phyloP scores from a whole-genome alignment of 1,284 basidiomycete genomes.

The Vanrija sp. region DNA sequence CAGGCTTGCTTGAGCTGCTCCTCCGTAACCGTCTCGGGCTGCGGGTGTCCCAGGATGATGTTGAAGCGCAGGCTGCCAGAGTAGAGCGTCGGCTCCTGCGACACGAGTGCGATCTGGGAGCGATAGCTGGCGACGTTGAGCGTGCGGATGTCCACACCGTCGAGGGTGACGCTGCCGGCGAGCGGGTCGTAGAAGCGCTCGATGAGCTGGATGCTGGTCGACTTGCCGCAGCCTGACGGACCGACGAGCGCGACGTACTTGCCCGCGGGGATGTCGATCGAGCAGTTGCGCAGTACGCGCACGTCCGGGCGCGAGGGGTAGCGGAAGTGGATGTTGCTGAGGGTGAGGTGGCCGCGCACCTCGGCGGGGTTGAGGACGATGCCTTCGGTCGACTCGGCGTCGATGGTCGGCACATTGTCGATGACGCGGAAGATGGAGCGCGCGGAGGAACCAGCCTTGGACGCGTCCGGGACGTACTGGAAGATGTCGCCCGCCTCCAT shows the following conservation, averaged over 20 bases:
- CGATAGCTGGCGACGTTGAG: constrained; percentile 80
- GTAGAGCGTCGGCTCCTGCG: constrained; percentile 89
- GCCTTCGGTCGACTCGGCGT: constrained; percentile 72
- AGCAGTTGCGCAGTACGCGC: constrained; percentile 76
- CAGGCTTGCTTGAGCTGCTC: constrained; percentile 80
- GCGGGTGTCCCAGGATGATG: constrained; percentile 77
- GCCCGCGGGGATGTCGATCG: constrained; percentile 76
- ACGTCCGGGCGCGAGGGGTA: constrained; percentile 88
- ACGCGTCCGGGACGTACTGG: constrained; percentile 87
- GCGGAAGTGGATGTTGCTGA: constrained; percentile 83
- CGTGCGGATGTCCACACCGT: constrained; percentile 71
- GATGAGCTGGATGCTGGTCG: constrained; percentile 54
- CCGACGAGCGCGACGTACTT: constrained; percentile 87
- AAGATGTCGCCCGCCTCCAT: constrained; percentile 60
- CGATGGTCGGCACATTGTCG: constrained; percentile 70
- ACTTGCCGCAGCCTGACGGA: constrained; percentile 66
- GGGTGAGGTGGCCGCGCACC: constrained; percentile 65
- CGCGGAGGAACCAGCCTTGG: constrained; percentile 75
- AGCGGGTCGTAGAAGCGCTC: constrained; percentile 56
- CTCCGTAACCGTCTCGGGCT: constrained; percentile 78
- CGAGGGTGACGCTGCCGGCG: constrained; percentile 55
- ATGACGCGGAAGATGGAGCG: constrained; percentile 71
- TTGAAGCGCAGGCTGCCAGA: constrained; percentile 85
- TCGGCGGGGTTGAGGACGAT: constrained; percentile 53
- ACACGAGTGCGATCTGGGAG: constrained; percentile 79